Evolutionary conservation across 2,329 filamentous ascomycete species (phyloP).

Genomic region (Fusarium tupiense): DNA sequence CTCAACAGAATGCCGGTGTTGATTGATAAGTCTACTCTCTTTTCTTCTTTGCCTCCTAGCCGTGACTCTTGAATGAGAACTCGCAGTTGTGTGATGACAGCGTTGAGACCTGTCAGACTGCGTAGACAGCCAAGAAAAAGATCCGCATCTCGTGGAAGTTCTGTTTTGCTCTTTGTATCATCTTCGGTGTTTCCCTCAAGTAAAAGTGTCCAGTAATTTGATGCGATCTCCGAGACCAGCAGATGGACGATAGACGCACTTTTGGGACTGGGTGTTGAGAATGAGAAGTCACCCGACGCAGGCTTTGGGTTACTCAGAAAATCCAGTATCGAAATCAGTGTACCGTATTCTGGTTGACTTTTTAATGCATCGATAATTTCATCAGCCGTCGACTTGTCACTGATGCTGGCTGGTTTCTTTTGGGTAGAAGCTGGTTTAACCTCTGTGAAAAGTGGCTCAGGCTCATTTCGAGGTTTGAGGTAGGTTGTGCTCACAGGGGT

Average conservation of each 20-base stretch:
- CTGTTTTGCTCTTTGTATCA: neutral
- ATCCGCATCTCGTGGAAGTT: slow-evolving; percentile 51
- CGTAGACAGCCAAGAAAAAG: slow-evolving; percentile 72
- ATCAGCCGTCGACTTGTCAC: slow-evolving; percentile 48
- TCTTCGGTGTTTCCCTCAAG: slow-evolving; percentile 52
- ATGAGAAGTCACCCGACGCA: slow-evolving; percentile 33
- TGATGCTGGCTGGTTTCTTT: neutral
- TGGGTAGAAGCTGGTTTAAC: slow-evolving; percentile 40
- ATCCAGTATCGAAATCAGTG: slow-evolving; percentile 61
- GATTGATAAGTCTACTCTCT: slow-evolving; percentile 54
- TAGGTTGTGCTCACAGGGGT: slow-evolving; percentile 65
- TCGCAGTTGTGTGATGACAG: slow-evolving; percentile 75
- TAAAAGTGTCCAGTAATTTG: slow-evolving; percentile 82
- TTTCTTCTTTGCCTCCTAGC: slow-evolving; percentile 48
- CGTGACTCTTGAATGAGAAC: slow-evolving; percentile 65
- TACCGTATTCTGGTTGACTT: slow-evolving; percentile 69
- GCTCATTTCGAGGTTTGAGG: slow-evolving; percentile 48
- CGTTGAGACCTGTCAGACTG: slow-evolving; percentile 81
- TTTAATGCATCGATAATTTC: slow-evolving; percentile 70
- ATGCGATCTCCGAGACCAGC: slow-evolving; percentile 77
- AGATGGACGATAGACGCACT: slow-evolving; percentile 79
- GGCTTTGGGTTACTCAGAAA: slow-evolving; percentile 56
- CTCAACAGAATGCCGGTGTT: slow-evolving; percentile 57
- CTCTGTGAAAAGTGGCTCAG: slow-evolving; percentile 52
- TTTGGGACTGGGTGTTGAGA: slow-evolving; percentile 66